Conservation (phyloP, 2,329 filamentous ascomycete species). For the Aspergillus glaucus region DNA sequence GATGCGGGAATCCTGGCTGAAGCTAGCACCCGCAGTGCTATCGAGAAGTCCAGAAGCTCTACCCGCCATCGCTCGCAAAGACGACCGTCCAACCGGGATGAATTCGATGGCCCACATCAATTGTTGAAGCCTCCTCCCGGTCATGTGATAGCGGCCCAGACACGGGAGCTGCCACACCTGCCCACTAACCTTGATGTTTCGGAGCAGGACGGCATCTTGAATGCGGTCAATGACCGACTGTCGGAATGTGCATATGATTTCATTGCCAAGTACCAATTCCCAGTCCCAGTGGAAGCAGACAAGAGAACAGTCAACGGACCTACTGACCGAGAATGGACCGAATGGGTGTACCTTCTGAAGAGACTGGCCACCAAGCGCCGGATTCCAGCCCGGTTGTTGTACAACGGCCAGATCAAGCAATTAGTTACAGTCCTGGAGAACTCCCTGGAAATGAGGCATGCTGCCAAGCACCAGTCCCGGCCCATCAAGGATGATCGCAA, state of each 20-base stretch:
- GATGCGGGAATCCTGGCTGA: constrained; percentile 32
- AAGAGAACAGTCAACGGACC: constrained; percentile 70
- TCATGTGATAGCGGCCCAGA: constrained; percentile 67
- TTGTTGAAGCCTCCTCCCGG: constrained; percentile 67
- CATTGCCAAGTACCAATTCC: constrained; percentile 85
- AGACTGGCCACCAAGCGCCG: constrained; percentile 77
- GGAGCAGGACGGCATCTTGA: constrained; percentile 76
- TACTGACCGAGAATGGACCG: constrained; percentile 79
- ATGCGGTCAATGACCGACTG: constrained; percentile 74
- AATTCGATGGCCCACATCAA: constrained; percentile 83
- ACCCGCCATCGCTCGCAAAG: constrained; percentile 48
- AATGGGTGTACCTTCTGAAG: constrained; percentile 85
- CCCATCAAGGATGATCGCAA: constrained; percentile 84
- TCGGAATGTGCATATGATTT: constrained; percentile 86
- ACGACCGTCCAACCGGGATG: constrained; percentile 73
- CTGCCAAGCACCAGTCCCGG: constrained; percentile 74
- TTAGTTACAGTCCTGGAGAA: constrained; percentile 84
- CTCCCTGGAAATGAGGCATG: constrained; percentile 80
- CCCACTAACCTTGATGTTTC: constrained; percentile 76
- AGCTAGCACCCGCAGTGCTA: constrained; percentile 26
- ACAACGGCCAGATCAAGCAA: constrained; percentile 87
- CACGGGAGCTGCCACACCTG: constrained; percentile 72
- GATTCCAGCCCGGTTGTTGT: constrained; percentile 75
- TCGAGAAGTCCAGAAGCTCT: constrained; percentile 25
- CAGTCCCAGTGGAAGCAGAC: constrained; percentile 74